Evolutionary conservation across 768 basidiomycete species (phyloP), one percentile per base, ranked within the genome.

Genomic region (Boletus coccyginus): DNA sequence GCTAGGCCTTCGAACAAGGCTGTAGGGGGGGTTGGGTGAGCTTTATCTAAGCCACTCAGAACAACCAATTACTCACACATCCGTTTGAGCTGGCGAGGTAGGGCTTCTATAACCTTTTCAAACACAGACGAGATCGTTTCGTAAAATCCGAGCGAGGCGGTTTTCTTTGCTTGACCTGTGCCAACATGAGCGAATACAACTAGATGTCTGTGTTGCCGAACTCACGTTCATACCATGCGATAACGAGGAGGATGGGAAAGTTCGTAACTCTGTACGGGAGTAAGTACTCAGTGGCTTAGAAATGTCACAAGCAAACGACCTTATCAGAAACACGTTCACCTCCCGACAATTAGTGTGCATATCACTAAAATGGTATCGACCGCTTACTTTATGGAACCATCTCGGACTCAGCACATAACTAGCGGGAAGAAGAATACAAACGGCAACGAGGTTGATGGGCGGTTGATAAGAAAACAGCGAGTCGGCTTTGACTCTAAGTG

Each of bases 381-480:
- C n/a, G 59, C 67, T 51, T 65, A 90, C 90, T 77, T 98, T 98
- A 70, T 98, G 96, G 69, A 98, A 98, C 94, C 94, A 98, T 52
- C 96, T 80, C n/a, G 94, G 93, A 8, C 81, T 81, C n/a, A 97
- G 77, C 50, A 94, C 73, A 69, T 90, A 94, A 60, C 87, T 90
- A 21, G 90, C 79, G 2, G 97, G 94, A 58, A 94, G 77, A 81
- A 99, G 88, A 59, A 96, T 77, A 50, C 85, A 84, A 14, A 98
- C 75, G 0, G 96, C 97, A 42, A 95, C 57, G 7, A 98, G 72
- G 70, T 98, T 99, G 65, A 98, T 73, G 0, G 97, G 97, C 1
- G 96, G 89, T 65, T 94, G 92, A 69, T 98, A 98, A 24, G 91
- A 94, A 70, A 97, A 98, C 13, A 98, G 70, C 1, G 85, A 92